Percentiles rank a stretch among this genome's conserved stretches.
Conservation (phyloP, 306 rosid genomes). For the Vachellia collinsii region DNA sequence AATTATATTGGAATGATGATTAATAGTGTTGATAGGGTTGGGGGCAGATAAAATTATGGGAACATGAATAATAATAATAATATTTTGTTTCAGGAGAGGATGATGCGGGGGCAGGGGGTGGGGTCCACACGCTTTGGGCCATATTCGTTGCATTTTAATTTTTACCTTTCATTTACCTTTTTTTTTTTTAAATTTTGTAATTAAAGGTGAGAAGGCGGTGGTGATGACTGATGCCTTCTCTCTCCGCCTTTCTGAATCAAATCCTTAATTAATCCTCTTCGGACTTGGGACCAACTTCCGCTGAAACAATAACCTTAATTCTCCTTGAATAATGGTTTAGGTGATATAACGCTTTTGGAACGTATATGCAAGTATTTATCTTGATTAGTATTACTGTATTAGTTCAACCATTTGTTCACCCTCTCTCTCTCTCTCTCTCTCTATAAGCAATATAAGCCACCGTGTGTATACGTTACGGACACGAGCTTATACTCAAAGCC, state of each 20-base stretch:
- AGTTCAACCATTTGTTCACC: no score
- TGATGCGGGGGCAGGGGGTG: background rate
- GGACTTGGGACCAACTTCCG: background rate
- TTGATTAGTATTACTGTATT: no score
- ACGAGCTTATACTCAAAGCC: no score
- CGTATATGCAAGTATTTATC: background rate
- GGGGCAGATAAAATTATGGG: background rate
- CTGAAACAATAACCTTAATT: no score
- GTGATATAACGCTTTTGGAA: no score
- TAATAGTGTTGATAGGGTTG: background rate
- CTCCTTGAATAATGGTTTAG: background rate
- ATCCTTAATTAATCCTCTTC: background rate
- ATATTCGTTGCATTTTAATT: no score
- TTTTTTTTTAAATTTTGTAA: no score
- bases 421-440: no score
- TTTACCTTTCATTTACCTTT: background rate
- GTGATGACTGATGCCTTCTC: no score
- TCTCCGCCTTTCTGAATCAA: background rate
- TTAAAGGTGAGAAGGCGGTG: background rate
- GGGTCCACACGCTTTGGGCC: slow-evolving; percentile 60
- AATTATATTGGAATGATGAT: background rate
- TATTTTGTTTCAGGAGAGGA: background rate
- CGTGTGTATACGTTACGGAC: no score
- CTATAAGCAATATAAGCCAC: no score
- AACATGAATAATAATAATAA: background rate